Evolutionary conservation across 1,139 yeast genomes (phyloP).

Genomic region (Fermentozyma sake): DNA sequence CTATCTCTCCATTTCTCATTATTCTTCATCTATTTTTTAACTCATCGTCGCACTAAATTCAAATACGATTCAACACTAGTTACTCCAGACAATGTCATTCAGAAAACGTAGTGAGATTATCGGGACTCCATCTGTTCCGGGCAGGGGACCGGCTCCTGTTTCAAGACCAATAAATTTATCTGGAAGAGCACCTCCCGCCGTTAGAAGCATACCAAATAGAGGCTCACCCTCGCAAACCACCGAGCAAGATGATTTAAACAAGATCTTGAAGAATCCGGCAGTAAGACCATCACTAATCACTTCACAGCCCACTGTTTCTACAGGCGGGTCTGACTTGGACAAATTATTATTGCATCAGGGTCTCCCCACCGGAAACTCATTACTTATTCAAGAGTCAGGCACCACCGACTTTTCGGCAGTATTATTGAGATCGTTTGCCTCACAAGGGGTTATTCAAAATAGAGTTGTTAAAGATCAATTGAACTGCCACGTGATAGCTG

Average conservation of each 20-base stretch:
- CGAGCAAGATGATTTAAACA: slow-evolving; percentile 5
- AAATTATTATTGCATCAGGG: slow-evolving; percentile 78
- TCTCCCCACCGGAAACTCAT: slow-evolving; percentile 68
- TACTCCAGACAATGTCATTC: slow-evolving; percentile 63
- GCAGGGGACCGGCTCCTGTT: slow-evolving; percentile 13
- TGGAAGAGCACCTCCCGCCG: slow-evolving; percentile 7
- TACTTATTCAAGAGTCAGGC: slow-evolving; percentile 78
- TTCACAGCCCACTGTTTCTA: slow-evolving; percentile 71
- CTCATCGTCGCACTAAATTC: slow-evolving; percentile 2
- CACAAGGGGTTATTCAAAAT: slow-evolving; percentile 76
- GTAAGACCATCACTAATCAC: slow-evolving; percentile 73
- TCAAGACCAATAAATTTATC: slow-evolving; percentile 5
- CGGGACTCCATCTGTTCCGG: slow-evolving; percentile 20
- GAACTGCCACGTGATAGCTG: slow-evolving; percentile 60
- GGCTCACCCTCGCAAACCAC: slow-evolving; percentile 3
- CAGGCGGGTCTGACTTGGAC: slow-evolving; percentile 76
- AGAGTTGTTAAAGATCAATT: slow-evolving; percentile 37
- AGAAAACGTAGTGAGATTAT: slow-evolving; percentile 66
- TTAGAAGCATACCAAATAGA: slow-evolving; percentile 6
- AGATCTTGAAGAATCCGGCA: slow-evolving; percentile 44
- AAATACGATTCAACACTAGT: slow-evolving; percentile 1
- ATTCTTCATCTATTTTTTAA: slow-evolving; percentile 1
- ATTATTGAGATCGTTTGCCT: slow-evolving; percentile 62
- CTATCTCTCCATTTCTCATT: not conserved
- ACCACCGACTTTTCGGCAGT: slow-evolving; percentile 88